A percentile compares a stretch with the other conserved stretches of the same genome.
phyloP scores from a whole-genome alignment of 192 early-diverging fungal species.

The Dispira parvispora region DNA sequence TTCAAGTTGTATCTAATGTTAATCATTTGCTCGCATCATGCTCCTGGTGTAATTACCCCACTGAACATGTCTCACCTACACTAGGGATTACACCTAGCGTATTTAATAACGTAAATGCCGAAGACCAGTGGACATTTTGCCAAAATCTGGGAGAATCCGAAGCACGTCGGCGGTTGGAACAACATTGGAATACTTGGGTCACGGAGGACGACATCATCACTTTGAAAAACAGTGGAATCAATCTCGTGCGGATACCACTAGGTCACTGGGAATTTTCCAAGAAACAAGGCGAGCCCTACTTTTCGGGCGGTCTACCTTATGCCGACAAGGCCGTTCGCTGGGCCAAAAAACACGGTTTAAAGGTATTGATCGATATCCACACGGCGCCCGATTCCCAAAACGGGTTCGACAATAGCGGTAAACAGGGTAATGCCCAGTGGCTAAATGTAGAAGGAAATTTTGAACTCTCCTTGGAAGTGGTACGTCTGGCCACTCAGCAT shows the following conservation, averaged over 20 bases:
- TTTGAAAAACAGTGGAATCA: slow-evolving; percentile 25
- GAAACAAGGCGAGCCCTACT: slow-evolving; percentile 33
- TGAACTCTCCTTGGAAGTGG: slow-evolving; percentile 28
- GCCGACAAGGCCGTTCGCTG: slow-evolving; percentile 29
- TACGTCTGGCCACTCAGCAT: slow-evolving; percentile 33
- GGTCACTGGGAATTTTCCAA: slow-evolving; percentile 43
- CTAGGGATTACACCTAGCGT: slow-evolving; percentile 37
- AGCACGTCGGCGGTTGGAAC: slow-evolving; percentile 17
- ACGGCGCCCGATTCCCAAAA: slow-evolving; percentile 40
- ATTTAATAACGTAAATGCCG: slow-evolving; percentile 28
- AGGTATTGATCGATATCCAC: slow-evolving; percentile 38
- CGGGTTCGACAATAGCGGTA: slow-evolving; percentile 37
- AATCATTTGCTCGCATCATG: too few relatives aligned
- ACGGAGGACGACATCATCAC: slow-evolving; percentile 30
- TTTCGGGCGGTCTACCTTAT: slow-evolving; percentile 24
- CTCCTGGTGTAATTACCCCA: too few relatives aligned
- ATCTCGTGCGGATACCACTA: slow-evolving; percentile 36
- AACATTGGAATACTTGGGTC: slow-evolving; percentile 40
- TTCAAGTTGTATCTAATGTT: too few relatives aligned
- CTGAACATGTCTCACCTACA: too few relatives aligned
- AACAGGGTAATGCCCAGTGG: slow-evolving; percentile 25
- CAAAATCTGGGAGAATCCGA: slow-evolving; percentile 22
- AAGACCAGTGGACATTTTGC: slow-evolving; percentile 40
- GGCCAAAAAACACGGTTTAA: slow-evolving; percentile 30
- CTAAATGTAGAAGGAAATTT: slow-evolving; percentile 28